Percentiles rank a stretch among this genome's conserved stretches.
These are phyloP conservation scores for Rasamsonia emersonii DNA, from an alignment of 2,329 filamentous ascomycete species.

Conservation along the genomic window DNA sequence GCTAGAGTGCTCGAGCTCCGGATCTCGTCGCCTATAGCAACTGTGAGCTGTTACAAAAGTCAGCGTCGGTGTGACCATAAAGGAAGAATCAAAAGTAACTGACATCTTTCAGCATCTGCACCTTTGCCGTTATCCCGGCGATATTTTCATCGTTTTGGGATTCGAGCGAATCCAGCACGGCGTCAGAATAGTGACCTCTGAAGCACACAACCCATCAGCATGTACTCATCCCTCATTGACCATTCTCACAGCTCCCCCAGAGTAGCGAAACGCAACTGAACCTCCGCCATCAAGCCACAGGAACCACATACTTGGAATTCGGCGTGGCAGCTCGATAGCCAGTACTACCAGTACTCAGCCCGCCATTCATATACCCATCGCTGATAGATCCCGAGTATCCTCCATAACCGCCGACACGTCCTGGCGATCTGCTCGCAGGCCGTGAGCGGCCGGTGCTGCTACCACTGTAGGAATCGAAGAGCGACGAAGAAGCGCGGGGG, in stretches of 20 bases:
- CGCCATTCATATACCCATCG: conserved; percentile 10
- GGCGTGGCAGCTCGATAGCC: conserved; percentile 44
- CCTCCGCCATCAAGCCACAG: background rate
- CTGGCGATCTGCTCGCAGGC: conserved; percentile 31
- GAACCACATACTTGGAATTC: conserved; percentile 51
- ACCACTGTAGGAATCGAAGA: conserved; percentile 63
- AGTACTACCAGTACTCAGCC: conserved; percentile 7
- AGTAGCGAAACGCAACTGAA: no score
- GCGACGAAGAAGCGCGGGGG: conserved; percentile 60
- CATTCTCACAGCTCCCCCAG: background rate
- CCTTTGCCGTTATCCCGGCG: conserved; percentile 83
- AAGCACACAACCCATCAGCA: conserved; percentile 7
- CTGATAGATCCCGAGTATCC: conserved; percentile 16
- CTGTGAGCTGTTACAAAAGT: conserved; percentile 9
- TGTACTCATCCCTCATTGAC: background rate
- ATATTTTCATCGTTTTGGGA: conserved; percentile 90
- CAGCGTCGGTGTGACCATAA: conserved; percentile 1
- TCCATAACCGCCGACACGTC: conserved; percentile 45
- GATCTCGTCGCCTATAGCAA: conserved; percentile 8
- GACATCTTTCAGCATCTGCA: conserved; percentile 81
- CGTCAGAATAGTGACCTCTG: conserved; percentile 85
- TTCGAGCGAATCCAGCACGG: conserved; percentile 86
- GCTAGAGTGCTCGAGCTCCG: conserved; percentile 57
- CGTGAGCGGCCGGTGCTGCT: conserved; percentile 39
- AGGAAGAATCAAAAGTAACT: conserved; percentile 25